Evolutionary conservation across 2,329 filamentous ascomycete species (phyloP).

Genomic region (Ophiosphaerella korrae): DNA sequence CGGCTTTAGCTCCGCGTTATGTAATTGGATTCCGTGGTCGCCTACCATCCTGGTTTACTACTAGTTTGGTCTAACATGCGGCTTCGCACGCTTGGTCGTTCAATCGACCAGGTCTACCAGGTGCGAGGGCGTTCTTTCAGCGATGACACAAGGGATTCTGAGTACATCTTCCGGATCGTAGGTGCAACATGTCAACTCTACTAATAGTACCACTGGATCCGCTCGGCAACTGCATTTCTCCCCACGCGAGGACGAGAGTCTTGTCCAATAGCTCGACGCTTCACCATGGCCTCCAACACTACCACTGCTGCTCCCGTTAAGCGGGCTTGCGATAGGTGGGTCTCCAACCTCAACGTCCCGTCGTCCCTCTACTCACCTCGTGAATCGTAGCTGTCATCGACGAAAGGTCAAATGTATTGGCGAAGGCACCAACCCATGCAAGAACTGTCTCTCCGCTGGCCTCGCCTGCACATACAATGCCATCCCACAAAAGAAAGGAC

Average conservation of each 20-base stretch:
- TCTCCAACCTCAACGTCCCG: constrained; percentile 13
- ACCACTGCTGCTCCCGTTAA: constrained; percentile 46
- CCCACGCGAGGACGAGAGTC: constrained; percentile 30
- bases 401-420: constrained; percentile 59
- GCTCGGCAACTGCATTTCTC: constrained; percentile 27
- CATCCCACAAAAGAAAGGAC: constrained; percentile 67
- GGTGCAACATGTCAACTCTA: constrained; percentile 36
- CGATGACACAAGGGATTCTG: constrained; percentile 42
- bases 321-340: constrained; percentile 51
- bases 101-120: constrained; percentile 40
- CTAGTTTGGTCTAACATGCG: constrained; percentile 41
- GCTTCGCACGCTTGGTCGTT: constrained; percentile 41
- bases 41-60: constrained; percentile 30
- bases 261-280: constrained; percentile 23
- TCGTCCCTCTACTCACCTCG: constrained; percentile 11
- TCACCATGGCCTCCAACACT: constrained; percentile 38
- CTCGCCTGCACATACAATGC: constrained; percentile 69
- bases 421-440: constrained; percentile 60
- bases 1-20: constrained; percentile 26
- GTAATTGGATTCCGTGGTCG: constrained; percentile 28
- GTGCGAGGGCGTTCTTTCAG: constrained; percentile 37
- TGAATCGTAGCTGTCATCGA: constrained; percentile 49
- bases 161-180: constrained; percentile 31
- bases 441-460: constrained; percentile 64
- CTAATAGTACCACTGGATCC: constrained; percentile 37